These are phyloP conservation scores for Salix suchowensis DNA, from an alignment of 345 rosid species.

Conservation along the genomic window DNA sequence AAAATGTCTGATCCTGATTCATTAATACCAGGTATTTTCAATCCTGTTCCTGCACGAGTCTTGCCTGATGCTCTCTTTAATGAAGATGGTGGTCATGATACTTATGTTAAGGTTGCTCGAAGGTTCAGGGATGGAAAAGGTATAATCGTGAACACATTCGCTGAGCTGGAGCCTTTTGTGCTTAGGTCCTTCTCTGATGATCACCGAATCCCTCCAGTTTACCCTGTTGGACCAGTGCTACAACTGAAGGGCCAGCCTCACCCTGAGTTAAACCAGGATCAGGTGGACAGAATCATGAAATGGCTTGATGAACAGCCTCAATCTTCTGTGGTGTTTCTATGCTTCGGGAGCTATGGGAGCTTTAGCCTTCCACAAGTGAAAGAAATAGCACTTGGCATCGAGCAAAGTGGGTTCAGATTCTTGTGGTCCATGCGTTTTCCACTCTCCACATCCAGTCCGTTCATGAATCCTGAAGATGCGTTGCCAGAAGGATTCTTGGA, in stretches of 20 bases:
- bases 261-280: not conserved
- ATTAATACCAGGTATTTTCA: constrained; percentile 3
- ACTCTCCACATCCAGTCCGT: not conserved
- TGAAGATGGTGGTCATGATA: not conserved
- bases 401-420: constrained; percentile 9
- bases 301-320: constrained; percentile 14
- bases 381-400: constrained; percentile 21
- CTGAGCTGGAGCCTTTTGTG: not conserved
- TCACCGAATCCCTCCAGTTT: not conserved
- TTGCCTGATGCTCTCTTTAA: not conserved
- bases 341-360: constrained; percentile 19
- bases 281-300: not conserved
- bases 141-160: constrained; percentile 7
- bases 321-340: constrained; percentile 16
- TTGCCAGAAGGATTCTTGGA: constrained; percentile 36
- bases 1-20: not conserved
- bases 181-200: not conserved
- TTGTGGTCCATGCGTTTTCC: constrained; percentile 13
- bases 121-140: constrained; percentile 3
- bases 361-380: constrained; percentile 7
- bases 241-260: not conserved
- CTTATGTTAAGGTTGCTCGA: not conserved
- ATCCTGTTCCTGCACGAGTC: not conserved
- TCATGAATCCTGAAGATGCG: constrained; percentile 13
- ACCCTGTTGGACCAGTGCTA: constrained; percentile 1